Percentiles rank a stretch among this genome's conserved stretches.
phyloP scores from a whole-genome alignment of 2,329 filamentous ascomycete species.

The Colletotrichum phormii region DNA sequence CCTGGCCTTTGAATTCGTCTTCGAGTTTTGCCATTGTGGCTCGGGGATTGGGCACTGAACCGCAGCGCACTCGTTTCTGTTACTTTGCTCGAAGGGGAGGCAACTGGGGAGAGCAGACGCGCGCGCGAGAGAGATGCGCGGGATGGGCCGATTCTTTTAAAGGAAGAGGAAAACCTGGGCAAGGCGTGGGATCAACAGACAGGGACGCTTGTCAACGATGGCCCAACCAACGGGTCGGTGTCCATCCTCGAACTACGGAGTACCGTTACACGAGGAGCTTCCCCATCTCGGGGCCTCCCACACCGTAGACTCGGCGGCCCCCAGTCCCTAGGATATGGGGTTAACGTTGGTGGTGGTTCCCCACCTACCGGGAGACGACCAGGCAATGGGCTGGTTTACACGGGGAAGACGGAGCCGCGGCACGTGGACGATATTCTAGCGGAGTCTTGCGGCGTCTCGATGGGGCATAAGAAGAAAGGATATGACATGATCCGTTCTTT shows the following conservation, averaged over 20 bases:
- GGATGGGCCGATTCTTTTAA: slow-evolving; percentile 15
- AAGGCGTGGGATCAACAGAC: not conserved
- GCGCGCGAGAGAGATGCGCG: not conserved
- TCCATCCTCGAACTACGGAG: slow-evolving; percentile 8
- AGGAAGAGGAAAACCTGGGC: not conserved
- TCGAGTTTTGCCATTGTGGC: slow-evolving; percentile 24
- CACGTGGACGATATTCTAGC: slow-evolving; percentile 18
- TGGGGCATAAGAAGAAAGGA: not conserved
- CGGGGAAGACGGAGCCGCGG: slow-evolving; percentile 31
- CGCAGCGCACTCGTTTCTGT: not conserved
- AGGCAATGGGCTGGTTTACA: slow-evolving; percentile 9
- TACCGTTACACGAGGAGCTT: slow-evolving; percentile 26
- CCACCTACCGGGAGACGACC: slow-evolving; percentile 17
- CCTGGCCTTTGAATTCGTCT: slow-evolving; percentile 18
- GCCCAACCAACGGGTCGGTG: slow-evolving; percentile 23
- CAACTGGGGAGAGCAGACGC: not conserved
- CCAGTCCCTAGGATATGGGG: slow-evolving; percentile 11
- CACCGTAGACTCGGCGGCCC: not conserved
- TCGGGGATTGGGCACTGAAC: not conserved
- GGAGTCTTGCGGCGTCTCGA: not conserved
- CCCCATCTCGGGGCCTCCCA: slow-evolving; percentile 8
- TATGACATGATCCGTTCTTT: slow-evolving; percentile 5
- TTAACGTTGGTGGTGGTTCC: not conserved
- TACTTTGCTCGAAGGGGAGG: not conserved
- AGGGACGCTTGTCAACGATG: slow-evolving; percentile 3